These are phyloP conservation scores for Salvia miltiorrhiza DNA, from an alignment of 257 asterid species.

Conservation along the genomic window DNA sequence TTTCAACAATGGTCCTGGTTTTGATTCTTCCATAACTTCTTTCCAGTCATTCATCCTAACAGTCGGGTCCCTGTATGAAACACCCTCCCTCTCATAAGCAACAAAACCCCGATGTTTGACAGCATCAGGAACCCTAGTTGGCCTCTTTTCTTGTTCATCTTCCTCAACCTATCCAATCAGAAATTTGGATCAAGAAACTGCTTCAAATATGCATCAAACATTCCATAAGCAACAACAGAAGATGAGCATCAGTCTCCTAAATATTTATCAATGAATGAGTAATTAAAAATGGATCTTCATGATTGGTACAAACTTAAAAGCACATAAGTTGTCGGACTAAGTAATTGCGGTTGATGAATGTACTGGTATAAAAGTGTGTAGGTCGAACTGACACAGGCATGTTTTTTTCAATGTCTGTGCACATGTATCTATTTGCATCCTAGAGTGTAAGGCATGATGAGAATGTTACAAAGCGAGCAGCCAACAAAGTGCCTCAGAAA, in stretches of 20 bases:
- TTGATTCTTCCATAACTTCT: slow-evolving; percentile 79
- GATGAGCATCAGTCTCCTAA: background rate
- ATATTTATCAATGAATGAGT: background rate
- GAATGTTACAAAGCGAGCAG: background rate
- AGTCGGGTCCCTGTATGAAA: slow-evolving; percentile 80
- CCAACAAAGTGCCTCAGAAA: background rate
- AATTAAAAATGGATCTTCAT: background rate
- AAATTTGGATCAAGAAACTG: background rate
- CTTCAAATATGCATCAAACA: background rate
- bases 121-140: slow-evolving; percentile 69
- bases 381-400: background rate
- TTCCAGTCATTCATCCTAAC: slow-evolving; percentile 84
- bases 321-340: background rate
- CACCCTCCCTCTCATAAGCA: slow-evolving; percentile 85
- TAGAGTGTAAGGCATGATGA: background rate
- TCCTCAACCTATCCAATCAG: slow-evolving; percentile 53
- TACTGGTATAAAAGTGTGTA: background rate
- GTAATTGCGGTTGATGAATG: background rate
- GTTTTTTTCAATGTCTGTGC: background rate
- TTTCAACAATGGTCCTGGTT: slow-evolving; percentile 84
- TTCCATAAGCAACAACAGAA: background rate
- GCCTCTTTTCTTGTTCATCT: slow-evolving; percentile 45
- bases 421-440: background rate
- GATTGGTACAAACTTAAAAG: background rate
- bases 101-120: slow-evolving; percentile 87